These are phyloP conservation scores for Handroanthus guayacan DNA, from an alignment of 257 asterid species.

Conservation along the genomic window DNA sequence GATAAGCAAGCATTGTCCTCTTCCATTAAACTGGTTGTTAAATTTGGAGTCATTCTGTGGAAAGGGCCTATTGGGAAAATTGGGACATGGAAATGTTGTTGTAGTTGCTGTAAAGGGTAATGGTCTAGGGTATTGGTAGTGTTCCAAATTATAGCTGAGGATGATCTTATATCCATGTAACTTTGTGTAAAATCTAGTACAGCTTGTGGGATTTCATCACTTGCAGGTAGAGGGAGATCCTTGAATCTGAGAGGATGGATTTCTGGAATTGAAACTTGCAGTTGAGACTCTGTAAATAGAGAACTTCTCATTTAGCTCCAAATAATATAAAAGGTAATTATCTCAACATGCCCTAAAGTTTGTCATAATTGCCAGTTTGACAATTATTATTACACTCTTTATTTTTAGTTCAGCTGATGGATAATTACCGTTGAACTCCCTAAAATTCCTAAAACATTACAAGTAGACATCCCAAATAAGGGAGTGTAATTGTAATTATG, in stretches of 20 bases:
- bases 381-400: too few species aligned
- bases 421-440: too few species aligned
- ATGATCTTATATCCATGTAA: slow-evolving; percentile 41
- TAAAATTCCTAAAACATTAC: too few species aligned
- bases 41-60: slow-evolving; percentile 48
- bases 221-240: slow-evolving; percentile 45
- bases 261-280: slow-evolving; percentile 42
- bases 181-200: slow-evolving; percentile 31
- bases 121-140: slow-evolving; percentile 44
- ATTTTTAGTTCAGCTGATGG: too few species aligned
- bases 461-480: too few species aligned
- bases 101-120: slow-evolving; percentile 36
- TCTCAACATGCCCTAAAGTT: neutral
- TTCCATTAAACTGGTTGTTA: slow-evolving; percentile 41
- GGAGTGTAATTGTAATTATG: too few species aligned
- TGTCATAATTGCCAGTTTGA: too few species aligned
- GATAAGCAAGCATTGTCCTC: slow-evolving; percentile 45
- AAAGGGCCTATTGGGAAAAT: slow-evolving; percentile 66
- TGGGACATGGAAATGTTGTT: slow-evolving; percentile 45
- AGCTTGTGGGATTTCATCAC: slow-evolving; percentile 14
- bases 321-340: neutral
- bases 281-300: slow-evolving; percentile 19
- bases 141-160: slow-evolving; percentile 60
- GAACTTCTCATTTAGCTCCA: neutral
- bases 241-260: slow-evolving; percentile 46